These are phyloP conservation scores for Xylariaceae sp. DNA, from an alignment of 2,329 filamentous ascomycete species.

Conservation along the genomic window DNA sequence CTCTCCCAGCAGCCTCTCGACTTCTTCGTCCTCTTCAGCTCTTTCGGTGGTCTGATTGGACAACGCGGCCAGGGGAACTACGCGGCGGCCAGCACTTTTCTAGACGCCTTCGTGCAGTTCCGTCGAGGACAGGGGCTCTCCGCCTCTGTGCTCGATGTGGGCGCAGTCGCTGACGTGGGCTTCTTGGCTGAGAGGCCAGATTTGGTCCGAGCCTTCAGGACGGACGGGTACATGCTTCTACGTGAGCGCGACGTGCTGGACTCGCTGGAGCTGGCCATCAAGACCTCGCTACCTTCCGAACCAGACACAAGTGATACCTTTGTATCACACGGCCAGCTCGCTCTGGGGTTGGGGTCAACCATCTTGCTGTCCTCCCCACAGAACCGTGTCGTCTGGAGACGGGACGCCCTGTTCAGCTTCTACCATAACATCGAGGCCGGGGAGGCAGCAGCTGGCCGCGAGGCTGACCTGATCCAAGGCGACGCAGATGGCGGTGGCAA, in stretches of 20 bases:
- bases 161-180: slow-evolving; percentile 29
- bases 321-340: slow-evolving; percentile 2
- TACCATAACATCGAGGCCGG: slow-evolving; percentile 4
- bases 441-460: too few relatives aligned
- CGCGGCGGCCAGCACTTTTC: slow-evolving; percentile 27
- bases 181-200: slow-evolving; percentile 22
- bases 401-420: slow-evolving; percentile 1
- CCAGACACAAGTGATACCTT: neutral
- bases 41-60: slow-evolving; percentile 20
- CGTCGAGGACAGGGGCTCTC: slow-evolving; percentile 24
- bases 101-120: slow-evolving; percentile 26
- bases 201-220: slow-evolving; percentile 2
- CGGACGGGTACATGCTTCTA: slow-evolving; percentile 11
- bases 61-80: slow-evolving; percentile 28
- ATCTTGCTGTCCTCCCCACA: slow-evolving; percentile 4
- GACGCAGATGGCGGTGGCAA: neutral
- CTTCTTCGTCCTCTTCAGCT: slow-evolving; percentile 30
- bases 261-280: slow-evolving; percentile 4
- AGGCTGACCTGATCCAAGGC: too few relatives aligned
- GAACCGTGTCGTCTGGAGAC: slow-evolving; percentile 4
- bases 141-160: slow-evolving; percentile 28
- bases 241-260: slow-evolving; percentile 4
- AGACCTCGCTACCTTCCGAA: neutral
- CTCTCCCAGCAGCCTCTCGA: slow-evolving; percentile 17
- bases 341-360: slow-evolving; percentile 1